Evolutionary conservation across 2,329 filamentous ascomycete genomes (phyloP).

Genomic region (Sarocladium brachiariae): DNA sequence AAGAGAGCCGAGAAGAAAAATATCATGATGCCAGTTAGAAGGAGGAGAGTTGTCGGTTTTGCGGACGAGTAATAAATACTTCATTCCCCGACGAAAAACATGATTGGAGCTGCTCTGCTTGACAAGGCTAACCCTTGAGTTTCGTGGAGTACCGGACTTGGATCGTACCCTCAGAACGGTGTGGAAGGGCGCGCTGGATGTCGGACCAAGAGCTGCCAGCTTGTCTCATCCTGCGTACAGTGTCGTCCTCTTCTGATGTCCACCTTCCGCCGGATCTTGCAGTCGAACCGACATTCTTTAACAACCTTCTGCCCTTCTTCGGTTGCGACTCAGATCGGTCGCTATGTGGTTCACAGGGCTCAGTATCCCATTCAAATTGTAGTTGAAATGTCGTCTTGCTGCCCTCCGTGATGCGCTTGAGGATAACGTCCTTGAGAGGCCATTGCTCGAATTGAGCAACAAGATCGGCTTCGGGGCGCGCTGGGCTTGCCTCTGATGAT

Average conservation of each 20-base stretch:
- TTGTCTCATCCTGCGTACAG: not conserved
- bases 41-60: no score
- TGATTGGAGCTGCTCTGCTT: not conserved
- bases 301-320: not conserved
- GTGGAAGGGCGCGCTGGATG: not conserved
- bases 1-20: no score
- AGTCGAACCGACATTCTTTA: not conserved
- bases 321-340: not conserved
- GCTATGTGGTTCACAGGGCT: not conserved
- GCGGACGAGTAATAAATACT: no score
- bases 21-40: no score
- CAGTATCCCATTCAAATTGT: not conserved
- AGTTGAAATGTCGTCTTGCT: not conserved
- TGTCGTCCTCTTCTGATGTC: not conserved
- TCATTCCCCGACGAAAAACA: not conserved
- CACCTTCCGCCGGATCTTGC: not conserved
- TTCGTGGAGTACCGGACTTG: not conserved
- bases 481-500: not conserved
- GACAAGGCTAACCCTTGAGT: not conserved
- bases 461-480: not conserved
- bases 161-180: not conserved
- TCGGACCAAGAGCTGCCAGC: not conserved
- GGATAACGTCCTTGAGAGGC: not conserved
- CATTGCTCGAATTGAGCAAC: not conserved
- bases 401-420: slow-evolving; percentile 1